Evolutionary conservation across 2,329 filamentous ascomycete species (phyloP), one percentile per base, ranked within the genome.

Genomic region (Colletotrichum shisoi): DNA sequence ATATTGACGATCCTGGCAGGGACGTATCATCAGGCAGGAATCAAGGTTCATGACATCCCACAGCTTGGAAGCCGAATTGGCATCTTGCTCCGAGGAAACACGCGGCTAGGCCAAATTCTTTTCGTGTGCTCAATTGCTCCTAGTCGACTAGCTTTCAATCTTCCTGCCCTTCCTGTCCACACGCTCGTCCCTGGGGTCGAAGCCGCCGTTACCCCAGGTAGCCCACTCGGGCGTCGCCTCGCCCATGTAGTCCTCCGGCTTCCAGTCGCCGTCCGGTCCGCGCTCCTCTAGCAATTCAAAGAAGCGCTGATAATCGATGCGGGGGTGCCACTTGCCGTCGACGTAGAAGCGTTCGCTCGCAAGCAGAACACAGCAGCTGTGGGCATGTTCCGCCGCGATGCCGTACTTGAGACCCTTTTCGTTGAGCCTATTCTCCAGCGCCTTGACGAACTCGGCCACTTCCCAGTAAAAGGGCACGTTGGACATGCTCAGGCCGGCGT

Each of bases 401-500:
- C 94, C 94, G 73, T 98, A 98, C 1, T 83, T 83, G 7, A 98
- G 82, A 0, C 92, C 92, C 46, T 92, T 85, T 57, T 84, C 83
- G 44, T 83, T 81, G 13, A 98, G 82, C 68, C 91, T 89, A 40
- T 80, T 79, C 70, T 94, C 88, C 0, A 97, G 84, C 0, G 90
- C 89, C 45, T 86, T 84, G 11, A 96, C 93, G 74, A 97, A 98
- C 2, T 89, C 87, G 42, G 87, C 87, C 3, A 97, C 91, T 79
- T 97, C 94, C 76, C 91, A 90, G 80, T 97, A 98, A 75, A 97
- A 98, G 0, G 94, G 94, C 11, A 98, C 95, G 75, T 98, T 98
- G 73, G 92, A 88, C 94, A 98, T 98, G n/a, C 89, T 95, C 53
- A 98, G 83, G 0, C 94, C 94, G 0, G 93, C 94, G 60, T 89